Evolutionary conservation across 148 eudicot genomes (phyloP), one percentile per base, ranked within the genome.

Genomic region (Silene conica): DNA sequence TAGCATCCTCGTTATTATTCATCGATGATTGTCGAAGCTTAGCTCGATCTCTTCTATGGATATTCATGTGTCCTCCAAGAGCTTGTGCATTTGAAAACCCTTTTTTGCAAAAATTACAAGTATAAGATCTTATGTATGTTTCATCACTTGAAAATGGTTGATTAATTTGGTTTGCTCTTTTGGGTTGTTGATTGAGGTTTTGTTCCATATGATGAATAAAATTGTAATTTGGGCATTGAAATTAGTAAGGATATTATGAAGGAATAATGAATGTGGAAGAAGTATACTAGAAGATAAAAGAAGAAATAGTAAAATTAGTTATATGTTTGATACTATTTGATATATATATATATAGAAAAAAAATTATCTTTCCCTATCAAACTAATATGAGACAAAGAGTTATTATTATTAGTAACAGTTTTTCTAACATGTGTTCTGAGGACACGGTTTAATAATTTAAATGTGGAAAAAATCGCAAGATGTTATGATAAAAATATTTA

Each of bases 1-100:
- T 19, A 15, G 25, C 8, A 16, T 41, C 69, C 21, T 73, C 1
- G 55, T 67, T 23, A 19, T 57, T 21, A 19, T 57, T 21, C 1
- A 74, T 66, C 0, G 76, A 63, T 0, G 82, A 72, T 64, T 77
- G 76, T 34, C 83, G 70, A n/a, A 86, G 84, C 61, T 67, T 86
- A 4, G 86, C 84, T 10, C 83, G 82, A 19, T 86, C 89, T 71
- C 77, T 77, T 45, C 89, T 70, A 69, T 86, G 89, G 31, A 83
- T 86, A 70, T 86, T 86, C 89, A 86, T 86, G 69, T 84, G 86
- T 13, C 86, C 86, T 28, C 86, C 86, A 14, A 84, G 73, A 3
- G 86, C 88, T 63, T 86, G 86, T 34, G 89, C 86, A 57, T 86
- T 86, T 45, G 86, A 83, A 54, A 86, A 86, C 7, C 85, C 89